Conservation (phyloP, 1,284 basidiomycete genomes). For the Grifola frondosa region DNA sequence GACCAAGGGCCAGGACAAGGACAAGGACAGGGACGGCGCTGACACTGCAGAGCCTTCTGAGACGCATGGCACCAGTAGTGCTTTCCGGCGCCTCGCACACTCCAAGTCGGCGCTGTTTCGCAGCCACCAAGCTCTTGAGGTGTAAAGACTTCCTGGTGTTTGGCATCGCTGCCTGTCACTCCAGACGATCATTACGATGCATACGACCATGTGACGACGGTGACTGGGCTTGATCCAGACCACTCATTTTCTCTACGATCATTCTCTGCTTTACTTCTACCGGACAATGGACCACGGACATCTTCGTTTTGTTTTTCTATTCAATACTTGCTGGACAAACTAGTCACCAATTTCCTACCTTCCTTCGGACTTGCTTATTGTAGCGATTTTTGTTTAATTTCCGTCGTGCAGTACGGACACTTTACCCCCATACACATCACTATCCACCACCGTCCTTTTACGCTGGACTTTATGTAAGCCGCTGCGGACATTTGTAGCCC, state of each 20-base stretch:
- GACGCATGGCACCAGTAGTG: conserved; percentile 28
- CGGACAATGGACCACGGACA: conserved; percentile 20
- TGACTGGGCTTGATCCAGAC: conserved; percentile 6
- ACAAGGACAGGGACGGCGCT: conserved; percentile 32
- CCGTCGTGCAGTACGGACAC: too few relatives aligned
- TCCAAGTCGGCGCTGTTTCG: conserved; percentile 48
- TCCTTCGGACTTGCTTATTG: too few relatives aligned
- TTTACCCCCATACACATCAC: too few relatives aligned
- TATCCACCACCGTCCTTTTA: too few relatives aligned
- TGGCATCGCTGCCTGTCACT: conserved; percentile 2
- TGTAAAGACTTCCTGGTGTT: conserved; percentile 14
- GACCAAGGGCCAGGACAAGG: conserved; percentile 44
- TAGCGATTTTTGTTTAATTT: too few relatives aligned
- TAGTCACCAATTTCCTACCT: conserved; percentile 17
- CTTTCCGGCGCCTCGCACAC: conserved; percentile 39
- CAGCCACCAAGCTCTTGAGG: conserved; percentile 21
- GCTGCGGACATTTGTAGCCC: too few relatives aligned
- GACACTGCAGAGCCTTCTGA: conserved; percentile 36
- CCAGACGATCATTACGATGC: conserved; percentile 13
- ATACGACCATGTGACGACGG: conserved; percentile 16
- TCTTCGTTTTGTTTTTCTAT: conserved; percentile 8
- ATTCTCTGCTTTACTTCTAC: conserved; percentile 8
- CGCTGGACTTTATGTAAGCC: too few relatives aligned
- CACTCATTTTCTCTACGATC: conserved; percentile 8
- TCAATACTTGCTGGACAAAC: conserved; percentile 27